phyloP scores from a whole-genome alignment of 1,284 basidiomycete genomes.

The Somion occarium region DNA sequence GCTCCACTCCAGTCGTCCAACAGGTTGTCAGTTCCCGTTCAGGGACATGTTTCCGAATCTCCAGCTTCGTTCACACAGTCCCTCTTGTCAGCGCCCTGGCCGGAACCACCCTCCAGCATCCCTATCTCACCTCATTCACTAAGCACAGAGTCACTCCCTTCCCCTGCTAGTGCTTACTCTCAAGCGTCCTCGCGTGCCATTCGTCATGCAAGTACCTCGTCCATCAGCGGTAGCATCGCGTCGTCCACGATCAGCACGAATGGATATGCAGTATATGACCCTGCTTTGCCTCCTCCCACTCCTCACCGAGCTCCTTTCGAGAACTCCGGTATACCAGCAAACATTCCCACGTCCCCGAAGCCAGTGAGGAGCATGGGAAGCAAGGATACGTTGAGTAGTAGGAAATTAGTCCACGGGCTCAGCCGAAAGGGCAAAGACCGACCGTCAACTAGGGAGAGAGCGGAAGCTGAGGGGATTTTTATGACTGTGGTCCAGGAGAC shows the following conservation, averaged over 20 bases:
- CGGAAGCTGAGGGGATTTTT: constrained; percentile 27
- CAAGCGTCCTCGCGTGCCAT: constrained; percentile 1
- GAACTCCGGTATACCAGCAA: constrained; percentile 16
- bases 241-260: constrained; percentile 25
- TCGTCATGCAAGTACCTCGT: constrained; percentile 17
- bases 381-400: constrained; percentile 19
- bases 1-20: constrained; percentile 16
- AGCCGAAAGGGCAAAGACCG: constrained; percentile 10
- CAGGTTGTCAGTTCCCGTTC: constrained; percentile 14
- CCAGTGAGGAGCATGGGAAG: constrained; percentile 18
- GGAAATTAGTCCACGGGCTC: constrained; percentile 13
- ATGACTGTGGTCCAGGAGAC: constrained; percentile 39
- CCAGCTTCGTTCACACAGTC: constrained; percentile 18
- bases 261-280: constrained; percentile 16
- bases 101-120: constrained; percentile 23
- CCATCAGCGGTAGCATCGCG: constrained; percentile 20
- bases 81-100: constrained; percentile 28
- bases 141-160: constrained; percentile 12
- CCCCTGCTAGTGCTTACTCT: constrained; percentile 6
- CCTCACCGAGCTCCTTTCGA: constrained; percentile 22
- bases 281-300: constrained; percentile 12
- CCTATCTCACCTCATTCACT: constrained; percentile 14
- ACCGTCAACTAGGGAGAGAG: constrained; percentile 13
- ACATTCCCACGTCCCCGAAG: constrained; percentile 11
- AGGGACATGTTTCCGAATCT: constrained; percentile 8